Evolutionary conservation across 345 rosid species (phyloP).

Genomic region (Arabis alpina): DNA sequence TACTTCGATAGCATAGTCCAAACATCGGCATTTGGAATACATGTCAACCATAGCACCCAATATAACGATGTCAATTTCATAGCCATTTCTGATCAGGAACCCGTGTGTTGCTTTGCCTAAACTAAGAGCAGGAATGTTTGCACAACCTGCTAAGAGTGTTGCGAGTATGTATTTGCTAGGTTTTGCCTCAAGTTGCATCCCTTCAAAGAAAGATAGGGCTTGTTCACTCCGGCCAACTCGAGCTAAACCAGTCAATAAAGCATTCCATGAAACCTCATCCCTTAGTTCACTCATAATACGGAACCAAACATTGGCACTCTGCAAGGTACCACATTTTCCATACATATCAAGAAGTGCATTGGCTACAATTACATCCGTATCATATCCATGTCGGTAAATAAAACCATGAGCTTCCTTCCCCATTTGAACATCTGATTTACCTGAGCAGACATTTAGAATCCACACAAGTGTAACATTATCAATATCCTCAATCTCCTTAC

Average conservation of each 20-base stretch:
- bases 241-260: constrained; percentile 70
- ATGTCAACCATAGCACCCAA: constrained; percentile 76
- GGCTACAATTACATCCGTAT: constrained; percentile 56
- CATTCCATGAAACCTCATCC: constrained; percentile 82
- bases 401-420: constrained; percentile 85
- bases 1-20: constrained; percentile 59
- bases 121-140: constrained; percentile 59
- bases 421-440: constrained; percentile 66
- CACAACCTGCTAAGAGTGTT: constrained; percentile 76
- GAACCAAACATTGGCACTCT: constrained; percentile 56
- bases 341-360: constrained; percentile 81
- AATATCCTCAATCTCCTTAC: constrained; percentile 47
- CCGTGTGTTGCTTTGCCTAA: constrained; percentile 79
- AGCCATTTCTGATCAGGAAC: constrained; percentile 69
- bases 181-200: constrained; percentile 68
- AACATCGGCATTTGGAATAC: constrained; percentile 68
- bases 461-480: constrained; percentile 69
- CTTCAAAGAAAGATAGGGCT: constrained; percentile 59
- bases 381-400: constrained; percentile 59
- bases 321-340: constrained; percentile 42
- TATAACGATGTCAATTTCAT: constrained; percentile 57
- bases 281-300: constrained; percentile 64
- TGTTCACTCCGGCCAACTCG: constrained; percentile 64
- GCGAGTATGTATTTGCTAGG: constrained; percentile 69
- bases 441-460: constrained; percentile 67